Percentiles rank a stretch among this genome's conserved stretches.
phyloP scores from a whole-genome alignment of 352 stramenopile genomes.

The Phytopythium oedochilum region DNA sequence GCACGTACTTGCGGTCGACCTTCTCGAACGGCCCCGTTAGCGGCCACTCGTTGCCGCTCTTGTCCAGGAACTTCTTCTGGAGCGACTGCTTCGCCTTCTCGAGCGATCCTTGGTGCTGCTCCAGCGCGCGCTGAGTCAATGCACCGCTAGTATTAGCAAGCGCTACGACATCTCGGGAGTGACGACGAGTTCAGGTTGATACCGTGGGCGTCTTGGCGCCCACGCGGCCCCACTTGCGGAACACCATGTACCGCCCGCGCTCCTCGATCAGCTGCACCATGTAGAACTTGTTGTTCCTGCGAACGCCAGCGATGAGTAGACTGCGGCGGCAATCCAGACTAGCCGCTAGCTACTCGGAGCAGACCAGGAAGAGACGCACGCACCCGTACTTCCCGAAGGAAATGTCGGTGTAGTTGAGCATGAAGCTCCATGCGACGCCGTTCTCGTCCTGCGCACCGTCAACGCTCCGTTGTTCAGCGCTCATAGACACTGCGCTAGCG shows the following conservation, averaged over 20 bases:
- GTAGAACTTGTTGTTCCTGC: constrained; percentile 80
- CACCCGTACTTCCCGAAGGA: constrained; percentile 45
- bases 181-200: neutral
- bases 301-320: too few relatives aligned
- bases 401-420: constrained; percentile 51
- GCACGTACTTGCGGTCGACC: constrained; percentile 51
- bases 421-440: constrained; percentile 30
- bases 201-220: constrained; percentile 64
- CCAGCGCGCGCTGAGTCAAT: constrained; percentile 17
- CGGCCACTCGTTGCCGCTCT: constrained; percentile 65
- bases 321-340: too few relatives aligned
- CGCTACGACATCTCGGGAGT: constrained; percentile 1
- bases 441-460: constrained; percentile 16
- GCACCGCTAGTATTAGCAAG: neutral
- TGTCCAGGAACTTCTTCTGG: constrained; percentile 56
- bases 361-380: neutral
- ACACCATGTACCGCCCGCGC: constrained; percentile 34
- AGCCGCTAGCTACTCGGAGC: too few relatives aligned
- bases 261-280: constrained; percentile 64
- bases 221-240: constrained; percentile 68
- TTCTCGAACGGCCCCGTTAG: constrained; percentile 35
- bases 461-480: neutral
- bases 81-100: constrained; percentile 52
- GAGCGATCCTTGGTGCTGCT: constrained; percentile 33
- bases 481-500: neutral